Conservation (phyloP, 768 basidiomycete genomes). For the Sporobolomyces roseus region DNA sequence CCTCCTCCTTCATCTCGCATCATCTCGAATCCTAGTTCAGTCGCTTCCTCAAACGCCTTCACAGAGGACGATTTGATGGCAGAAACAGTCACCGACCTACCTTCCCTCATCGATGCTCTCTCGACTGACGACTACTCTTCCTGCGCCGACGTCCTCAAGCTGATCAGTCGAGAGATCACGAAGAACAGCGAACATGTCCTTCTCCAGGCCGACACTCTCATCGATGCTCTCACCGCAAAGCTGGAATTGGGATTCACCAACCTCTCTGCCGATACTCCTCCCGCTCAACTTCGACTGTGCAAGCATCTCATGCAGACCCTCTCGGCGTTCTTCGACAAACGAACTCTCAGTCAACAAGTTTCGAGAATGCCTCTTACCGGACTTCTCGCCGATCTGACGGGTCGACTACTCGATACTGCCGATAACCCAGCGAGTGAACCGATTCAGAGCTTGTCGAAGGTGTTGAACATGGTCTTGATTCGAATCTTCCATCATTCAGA, state of each 20-base stretch:
- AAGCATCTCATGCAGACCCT: constrained; percentile 97
- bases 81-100: constrained; percentile 25
- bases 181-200: constrained; percentile 71
- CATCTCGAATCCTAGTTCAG: neutral
- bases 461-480: constrained; percentile 97
- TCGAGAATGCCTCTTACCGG: constrained; percentile 78
- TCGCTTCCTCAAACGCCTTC: constrained; percentile 10
- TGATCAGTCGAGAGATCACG: constrained; percentile 78
- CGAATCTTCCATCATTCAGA: constrained; percentile 81
- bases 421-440: constrained; percentile 71
- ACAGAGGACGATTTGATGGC: constrained; percentile 31
- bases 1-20: neutral
- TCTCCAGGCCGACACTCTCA: constrained; percentile 69
- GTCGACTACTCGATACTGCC: constrained; percentile 88
- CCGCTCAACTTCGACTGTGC: constrained; percentile 70
- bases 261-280: constrained; percentile 28
- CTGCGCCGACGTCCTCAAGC: constrained; percentile 90
- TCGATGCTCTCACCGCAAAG: constrained; percentile 84
- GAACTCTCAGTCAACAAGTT: constrained; percentile 77
- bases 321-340: constrained; percentile 88
- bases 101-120: constrained; percentile 27
- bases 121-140: constrained; percentile 60
- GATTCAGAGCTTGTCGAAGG: constrained; percentile 84
- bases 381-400: constrained; percentile 84
- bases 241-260: constrained; percentile 84